Evolutionary conservation across 768 basidiomycete genomes (phyloP).

Genomic region (Leccinum fibrillosum): DNA sequence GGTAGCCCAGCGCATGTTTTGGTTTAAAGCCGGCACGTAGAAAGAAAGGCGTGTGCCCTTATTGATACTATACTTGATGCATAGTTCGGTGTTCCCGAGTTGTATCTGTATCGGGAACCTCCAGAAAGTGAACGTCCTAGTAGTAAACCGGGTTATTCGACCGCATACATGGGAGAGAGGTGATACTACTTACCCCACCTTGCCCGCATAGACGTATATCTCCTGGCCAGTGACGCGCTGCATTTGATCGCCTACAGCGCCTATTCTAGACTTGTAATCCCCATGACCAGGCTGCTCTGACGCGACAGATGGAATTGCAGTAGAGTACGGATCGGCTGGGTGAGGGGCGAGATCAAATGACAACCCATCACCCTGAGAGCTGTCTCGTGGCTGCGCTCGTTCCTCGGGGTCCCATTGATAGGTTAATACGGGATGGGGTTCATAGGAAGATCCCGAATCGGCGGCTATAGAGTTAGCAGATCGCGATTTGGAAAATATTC

Average conservation of each 20-base stretch:
- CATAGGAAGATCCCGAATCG: slow-evolving; percentile 75
- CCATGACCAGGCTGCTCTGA: slow-evolving; percentile 8
- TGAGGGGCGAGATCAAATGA: slow-evolving; percentile 63
- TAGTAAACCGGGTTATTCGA: neutral
- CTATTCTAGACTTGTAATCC: slow-evolving; percentile 19
- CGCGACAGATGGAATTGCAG: slow-evolving; percentile 32
- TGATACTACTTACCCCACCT: slow-evolving; percentile 47
- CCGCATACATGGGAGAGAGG: neutral
- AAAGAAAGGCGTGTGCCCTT: slow-evolving; percentile 74
- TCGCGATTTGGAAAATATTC: neutral
- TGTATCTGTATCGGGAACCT: slow-evolving; percentile 86
- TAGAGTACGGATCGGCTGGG: slow-evolving; percentile 69
- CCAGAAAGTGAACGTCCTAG: slow-evolving; percentile 90
- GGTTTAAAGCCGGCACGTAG: slow-evolving; percentile 71
- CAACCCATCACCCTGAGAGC: slow-evolving; percentile 26
- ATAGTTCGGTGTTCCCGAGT: slow-evolving; percentile 66
- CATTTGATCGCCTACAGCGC: slow-evolving; percentile 29
- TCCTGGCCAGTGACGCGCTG: slow-evolving; percentile 59
- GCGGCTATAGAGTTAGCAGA: slow-evolving; percentile 45
- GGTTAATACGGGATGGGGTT: slow-evolving; percentile 64
- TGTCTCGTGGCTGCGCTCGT: slow-evolving; percentile 13
- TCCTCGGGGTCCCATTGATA: slow-evolving; percentile 72
- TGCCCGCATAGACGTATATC: slow-evolving; percentile 64
- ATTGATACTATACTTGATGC: slow-evolving; percentile 80
- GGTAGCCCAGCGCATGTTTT: slow-evolving; percentile 90